phyloP scores from a whole-genome alignment of 345 rosid species.

The Xanthoceras sorbifolium region DNA sequence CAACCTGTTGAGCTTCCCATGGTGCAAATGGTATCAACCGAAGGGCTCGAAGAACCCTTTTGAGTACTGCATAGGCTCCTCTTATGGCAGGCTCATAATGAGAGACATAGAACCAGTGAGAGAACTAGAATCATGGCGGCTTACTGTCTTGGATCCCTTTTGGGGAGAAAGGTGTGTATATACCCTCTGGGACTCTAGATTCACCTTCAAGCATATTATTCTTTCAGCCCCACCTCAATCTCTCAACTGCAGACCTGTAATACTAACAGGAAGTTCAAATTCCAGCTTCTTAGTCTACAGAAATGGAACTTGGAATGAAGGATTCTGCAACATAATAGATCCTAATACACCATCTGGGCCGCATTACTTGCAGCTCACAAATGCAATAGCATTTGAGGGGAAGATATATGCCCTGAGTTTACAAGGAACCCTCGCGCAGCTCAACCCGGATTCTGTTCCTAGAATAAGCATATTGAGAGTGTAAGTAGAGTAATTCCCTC shows the following conservation, averaged over 20 bases:
- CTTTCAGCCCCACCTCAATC: background rate
- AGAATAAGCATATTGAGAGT: background rate
- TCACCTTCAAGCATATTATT: background rate
- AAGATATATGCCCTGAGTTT: background rate
- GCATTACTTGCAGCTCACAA: conserved; percentile 1
- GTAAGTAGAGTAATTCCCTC: conserved; percentile 6
- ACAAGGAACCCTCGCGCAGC: conserved; percentile 5
- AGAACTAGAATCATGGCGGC: background rate
- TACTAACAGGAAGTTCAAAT: background rate
- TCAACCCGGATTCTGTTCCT: background rate
- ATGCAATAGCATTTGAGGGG: background rate
- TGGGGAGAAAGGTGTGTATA: no score
- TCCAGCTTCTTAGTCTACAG: background rate
- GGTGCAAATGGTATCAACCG: background rate
- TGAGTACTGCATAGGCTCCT: background rate
- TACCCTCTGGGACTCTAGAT: no score
- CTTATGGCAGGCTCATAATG: background rate
- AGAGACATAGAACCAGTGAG: background rate
- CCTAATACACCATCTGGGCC: background rate
- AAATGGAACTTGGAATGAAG: background rate
- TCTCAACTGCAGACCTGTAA: background rate
- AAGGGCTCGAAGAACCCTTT: background rate
- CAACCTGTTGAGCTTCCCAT: conserved; percentile 2
- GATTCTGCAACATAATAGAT: background rate
- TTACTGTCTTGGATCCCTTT: background rate